These are phyloP conservation scores for Penicillium corylophilum DNA, from an alignment of 2,329 filamentous ascomycete genomes.

Conservation along the genomic window DNA sequence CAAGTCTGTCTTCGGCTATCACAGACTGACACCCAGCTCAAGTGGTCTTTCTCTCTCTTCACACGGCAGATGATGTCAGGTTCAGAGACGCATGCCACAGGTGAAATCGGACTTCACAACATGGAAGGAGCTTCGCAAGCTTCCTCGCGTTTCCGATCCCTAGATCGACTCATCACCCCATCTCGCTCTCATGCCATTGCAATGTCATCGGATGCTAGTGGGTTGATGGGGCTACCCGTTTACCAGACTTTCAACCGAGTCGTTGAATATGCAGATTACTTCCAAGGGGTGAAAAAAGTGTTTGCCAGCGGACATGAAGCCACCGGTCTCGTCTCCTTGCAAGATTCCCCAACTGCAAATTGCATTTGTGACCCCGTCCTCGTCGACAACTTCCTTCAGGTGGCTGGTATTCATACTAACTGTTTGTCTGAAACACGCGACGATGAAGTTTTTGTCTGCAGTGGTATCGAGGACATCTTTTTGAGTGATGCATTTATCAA, in stretches of 20 bases:
- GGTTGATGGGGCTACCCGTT: too few species aligned
- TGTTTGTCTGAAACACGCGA: slow-evolving; percentile 21
- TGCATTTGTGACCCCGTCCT: slow-evolving; percentile 23
- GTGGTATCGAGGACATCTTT: slow-evolving; percentile 18
- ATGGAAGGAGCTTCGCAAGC: too few species aligned
- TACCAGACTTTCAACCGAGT: too few species aligned
- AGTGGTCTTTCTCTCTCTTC: neutral
- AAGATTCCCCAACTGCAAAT: neutral
- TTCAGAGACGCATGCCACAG: too few species aligned
- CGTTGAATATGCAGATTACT: too few species aligned
- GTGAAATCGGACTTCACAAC: too few species aligned
- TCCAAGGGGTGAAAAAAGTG: slow-evolving; percentile 14
- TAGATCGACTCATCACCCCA: too few species aligned
- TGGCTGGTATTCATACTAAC: slow-evolving; percentile 34
- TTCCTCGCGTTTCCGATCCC: too few species aligned
- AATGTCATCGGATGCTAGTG: too few species aligned
- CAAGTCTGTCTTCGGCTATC: neutral
- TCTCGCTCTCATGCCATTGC: too few species aligned
- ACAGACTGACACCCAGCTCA: neutral
- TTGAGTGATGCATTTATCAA: neutral
- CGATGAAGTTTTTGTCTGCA: slow-evolving; percentile 31
- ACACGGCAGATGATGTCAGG: too few species aligned
- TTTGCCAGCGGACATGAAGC: slow-evolving; percentile 18
- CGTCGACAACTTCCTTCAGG: slow-evolving; percentile 31
- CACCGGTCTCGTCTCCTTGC: slow-evolving; percentile 15